phyloP scores from a whole-genome alignment of 805 yeast species.

The Metschnikowia koreensis region DNA sequence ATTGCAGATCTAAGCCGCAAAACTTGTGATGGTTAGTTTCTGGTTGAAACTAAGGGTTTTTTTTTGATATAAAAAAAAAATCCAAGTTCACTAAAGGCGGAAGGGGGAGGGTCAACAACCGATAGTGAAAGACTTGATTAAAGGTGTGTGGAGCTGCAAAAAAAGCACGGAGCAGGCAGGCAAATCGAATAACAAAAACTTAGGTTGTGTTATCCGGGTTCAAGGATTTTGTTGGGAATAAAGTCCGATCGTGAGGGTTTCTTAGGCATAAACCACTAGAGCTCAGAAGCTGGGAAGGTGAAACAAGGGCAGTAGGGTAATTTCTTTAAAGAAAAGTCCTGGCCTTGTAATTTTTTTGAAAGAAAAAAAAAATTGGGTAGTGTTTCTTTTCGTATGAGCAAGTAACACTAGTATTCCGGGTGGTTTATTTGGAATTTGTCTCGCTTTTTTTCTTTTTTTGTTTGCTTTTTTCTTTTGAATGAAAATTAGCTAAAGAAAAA shows the following conservation, averaged over 20 bases:
- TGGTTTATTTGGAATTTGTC: not conserved
- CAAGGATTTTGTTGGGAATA: constrained; percentile 30
- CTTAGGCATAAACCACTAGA: constrained; percentile 42
- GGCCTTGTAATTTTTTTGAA: constrained; percentile 8
- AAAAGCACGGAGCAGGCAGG: constrained; percentile 4
- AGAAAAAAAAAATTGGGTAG: not conserved
- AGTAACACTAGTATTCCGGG: not conserved
- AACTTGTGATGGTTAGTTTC: not conserved
- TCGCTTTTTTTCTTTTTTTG: not conserved
- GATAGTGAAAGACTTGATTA: constrained; percentile 23
- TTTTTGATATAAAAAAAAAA: not conserved
- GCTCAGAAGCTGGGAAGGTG: constrained; percentile 6
- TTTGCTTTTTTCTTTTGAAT: not conserved
- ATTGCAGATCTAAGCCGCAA: not conserved
- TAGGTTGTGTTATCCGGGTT: constrained; percentile 43
- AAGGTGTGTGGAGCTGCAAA: constrained; percentile 6
- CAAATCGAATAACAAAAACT: not conserved
- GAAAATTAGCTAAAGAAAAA: not conserved
- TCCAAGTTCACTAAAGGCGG: constrained; percentile 23
- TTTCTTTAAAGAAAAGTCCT: constrained; percentile 5
- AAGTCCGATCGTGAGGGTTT: constrained; percentile 41
- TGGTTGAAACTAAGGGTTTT: not conserved
- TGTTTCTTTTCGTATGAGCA: not conserved
- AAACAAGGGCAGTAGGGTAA: constrained; percentile 9
- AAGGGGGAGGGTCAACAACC: constrained; percentile 39